Percentiles rank a stretch among this genome's conserved stretches.
These are phyloP conservation scores for Mariannaea elegans DNA, from an alignment of 2,329 filamentous ascomycete genomes.

Conservation along the genomic window DNA sequence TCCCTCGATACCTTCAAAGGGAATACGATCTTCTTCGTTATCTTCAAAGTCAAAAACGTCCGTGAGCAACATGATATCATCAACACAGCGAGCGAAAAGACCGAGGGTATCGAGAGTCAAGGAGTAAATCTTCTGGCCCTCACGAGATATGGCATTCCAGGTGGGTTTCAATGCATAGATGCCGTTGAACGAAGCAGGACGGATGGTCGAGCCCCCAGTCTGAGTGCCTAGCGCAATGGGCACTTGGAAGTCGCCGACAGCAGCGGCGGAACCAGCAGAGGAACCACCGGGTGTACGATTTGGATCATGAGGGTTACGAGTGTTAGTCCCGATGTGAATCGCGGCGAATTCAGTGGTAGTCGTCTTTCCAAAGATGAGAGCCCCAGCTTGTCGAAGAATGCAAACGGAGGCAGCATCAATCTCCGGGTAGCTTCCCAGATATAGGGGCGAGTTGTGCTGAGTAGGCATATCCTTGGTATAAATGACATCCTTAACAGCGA, in stretches of 20 bases:
- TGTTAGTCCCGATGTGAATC: conserved; percentile 60
- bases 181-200: conserved; percentile 72
- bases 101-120: conserved; percentile 70
- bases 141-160: conserved; percentile 69
- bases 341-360: conserved; percentile 73
- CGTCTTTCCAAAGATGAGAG: conserved; percentile 59
- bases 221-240: conserved; percentile 72
- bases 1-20: conserved; percentile 52
- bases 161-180: conserved; percentile 75
- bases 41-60: conserved; percentile 64
- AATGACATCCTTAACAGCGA: conserved; percentile 70
- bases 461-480: conserved; percentile 69
- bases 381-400: conserved; percentile 63
- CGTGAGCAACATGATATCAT: conserved; percentile 66
- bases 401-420: conserved; percentile 63
- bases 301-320: conserved; percentile 71
- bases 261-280: conserved; percentile 73
- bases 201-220: conserved; percentile 71
- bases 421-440: conserved; percentile 52
- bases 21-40: conserved; percentile 46
- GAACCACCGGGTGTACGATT: conserved; percentile 74
- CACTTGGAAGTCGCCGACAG: conserved; percentile 71
- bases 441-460: conserved; percentile 64
- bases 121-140: conserved; percentile 69
- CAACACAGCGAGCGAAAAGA: conserved; percentile 65